Evolutionary conservation across 306 rosid species (phyloP).

Genomic region (Arachis hypogaea): DNA sequence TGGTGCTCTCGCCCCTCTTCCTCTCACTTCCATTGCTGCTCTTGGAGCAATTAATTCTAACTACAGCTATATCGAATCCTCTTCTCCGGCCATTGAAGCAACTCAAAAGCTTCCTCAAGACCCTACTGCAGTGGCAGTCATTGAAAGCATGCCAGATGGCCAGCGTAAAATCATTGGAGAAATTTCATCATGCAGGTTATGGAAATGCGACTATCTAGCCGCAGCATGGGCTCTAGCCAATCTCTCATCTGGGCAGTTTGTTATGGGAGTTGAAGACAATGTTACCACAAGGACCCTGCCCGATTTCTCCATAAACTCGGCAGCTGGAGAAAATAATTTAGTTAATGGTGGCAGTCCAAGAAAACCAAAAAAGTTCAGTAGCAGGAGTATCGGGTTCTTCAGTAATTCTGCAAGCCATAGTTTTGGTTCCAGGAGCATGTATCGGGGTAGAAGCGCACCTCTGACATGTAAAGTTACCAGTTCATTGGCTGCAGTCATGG

Average conservation of each 20-base stretch:
- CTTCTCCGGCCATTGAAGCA: slow-evolving; percentile 68
- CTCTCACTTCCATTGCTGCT: slow-evolving; percentile 79
- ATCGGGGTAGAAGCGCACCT: slow-evolving; percentile 90
- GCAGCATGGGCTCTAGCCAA: slow-evolving; percentile 97
- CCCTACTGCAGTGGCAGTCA: slow-evolving; percentile 79
- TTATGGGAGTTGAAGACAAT: slow-evolving; percentile 96
- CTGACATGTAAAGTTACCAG: slow-evolving; percentile 85
- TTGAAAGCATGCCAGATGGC: slow-evolving; percentile 56
- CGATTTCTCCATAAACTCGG: slow-evolving; percentile 43
- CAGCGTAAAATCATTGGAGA: slow-evolving; percentile 84
- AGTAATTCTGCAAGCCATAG: slow-evolving; percentile 52
- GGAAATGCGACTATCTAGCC: slow-evolving; percentile 88
- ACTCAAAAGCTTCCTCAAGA: slow-evolving; percentile 66
- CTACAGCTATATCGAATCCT: slow-evolving; percentile 69
- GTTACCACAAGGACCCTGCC: slow-evolving; percentile 53
- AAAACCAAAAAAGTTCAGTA: slow-evolving; percentile 70
- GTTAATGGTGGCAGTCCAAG: slow-evolving; percentile 52
- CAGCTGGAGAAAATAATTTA: slow-evolving; percentile 40
- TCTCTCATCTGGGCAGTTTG: slow-evolving; percentile 91
- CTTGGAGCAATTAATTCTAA: slow-evolving; percentile 80
- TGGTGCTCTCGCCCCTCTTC: slow-evolving; percentile 95
- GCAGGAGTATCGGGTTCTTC: slow-evolving; percentile 83
- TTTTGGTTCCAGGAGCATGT: slow-evolving; percentile 85
- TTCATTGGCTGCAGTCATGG: slow-evolving; percentile 98
- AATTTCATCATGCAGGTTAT: slow-evolving; percentile 85